phyloP scores from a whole-genome alignment of 331 rosid species.

The Dryas integrifolia region DNA sequence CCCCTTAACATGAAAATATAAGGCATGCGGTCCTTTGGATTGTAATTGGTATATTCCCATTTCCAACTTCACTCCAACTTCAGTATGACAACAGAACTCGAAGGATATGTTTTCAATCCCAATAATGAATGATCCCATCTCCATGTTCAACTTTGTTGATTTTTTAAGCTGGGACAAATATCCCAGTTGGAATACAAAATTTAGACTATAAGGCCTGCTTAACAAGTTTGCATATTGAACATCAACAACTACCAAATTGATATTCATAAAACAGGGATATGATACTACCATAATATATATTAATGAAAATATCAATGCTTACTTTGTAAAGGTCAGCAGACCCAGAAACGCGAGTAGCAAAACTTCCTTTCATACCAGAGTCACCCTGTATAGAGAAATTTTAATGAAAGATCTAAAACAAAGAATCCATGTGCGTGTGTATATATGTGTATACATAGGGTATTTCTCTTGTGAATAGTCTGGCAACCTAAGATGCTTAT shows the following conservation, averaged over 20 bases:
- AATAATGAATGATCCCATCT: background rate
- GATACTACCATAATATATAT: conserved; percentile 1
- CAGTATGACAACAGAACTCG: background rate
- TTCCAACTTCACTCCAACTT: background rate
- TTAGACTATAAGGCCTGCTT: background rate
- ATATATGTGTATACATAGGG: background rate
- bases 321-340: conserved; percentile 93
- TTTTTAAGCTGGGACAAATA: background rate
- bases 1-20: background rate
- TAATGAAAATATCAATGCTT: conserved; percentile 28
- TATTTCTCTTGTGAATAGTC: too few species aligned
- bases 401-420: conserved; percentile 20
- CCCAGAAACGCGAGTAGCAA: conserved; percentile 93
- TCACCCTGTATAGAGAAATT: conserved; percentile 57
- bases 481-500: too few species aligned
- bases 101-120: background rate
- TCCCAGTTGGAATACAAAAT: conserved; percentile 5
- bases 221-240: background rate
- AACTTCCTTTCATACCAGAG: conserved; percentile 75
- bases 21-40: background rate
- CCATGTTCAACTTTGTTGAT: background rate
- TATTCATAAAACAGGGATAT: background rate
- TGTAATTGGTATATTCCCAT: background rate
- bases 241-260: conserved; percentile 1
- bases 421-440: background rate